phyloP scores from a whole-genome alignment of 1,284 basidiomycete genomes.

The Sanghuangporus weigelae region DNA sequence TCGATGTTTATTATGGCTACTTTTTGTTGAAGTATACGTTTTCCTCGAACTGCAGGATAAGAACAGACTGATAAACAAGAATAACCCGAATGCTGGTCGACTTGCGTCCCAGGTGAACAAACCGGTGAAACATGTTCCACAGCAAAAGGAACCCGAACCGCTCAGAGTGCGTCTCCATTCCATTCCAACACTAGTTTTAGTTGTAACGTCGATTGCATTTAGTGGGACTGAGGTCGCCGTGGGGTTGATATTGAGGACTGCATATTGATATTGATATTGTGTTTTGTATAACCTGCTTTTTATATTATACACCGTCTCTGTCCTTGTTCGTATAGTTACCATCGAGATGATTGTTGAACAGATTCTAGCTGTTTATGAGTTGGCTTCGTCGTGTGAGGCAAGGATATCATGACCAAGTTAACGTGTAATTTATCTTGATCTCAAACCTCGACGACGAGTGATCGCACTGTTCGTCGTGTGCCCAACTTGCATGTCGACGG shows the following conservation, averaged over 20 bases:
- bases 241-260: no score
- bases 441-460: slow-evolving; percentile 9
- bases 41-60: slow-evolving; percentile 3
- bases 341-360: neutral
- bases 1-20: no score
- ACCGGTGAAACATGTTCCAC: slow-evolving; percentile 2
- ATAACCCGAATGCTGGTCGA: slow-evolving; percentile 12
- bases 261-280: no score
- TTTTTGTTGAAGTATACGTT: neutral
- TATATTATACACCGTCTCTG: no score
- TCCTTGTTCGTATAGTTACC: no score
- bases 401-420: neutral
- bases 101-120: slow-evolving; percentile 13
- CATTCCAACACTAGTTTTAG: neutral
- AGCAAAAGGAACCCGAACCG: neutral
- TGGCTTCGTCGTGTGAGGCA: neutral
- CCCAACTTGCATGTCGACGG: slow-evolving; percentile 8
- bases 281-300: no score
- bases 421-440: neutral
- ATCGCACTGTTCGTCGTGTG: no score
- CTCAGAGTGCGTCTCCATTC: slow-evolving; percentile 8
- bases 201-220: neutral
- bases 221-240: slow-evolving; percentile 8
- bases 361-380: neutral
- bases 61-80: slow-evolving; percentile 12